These are phyloP conservation scores for Halteria grandinella DNA, from an alignment of 73 alveolate genomes.

Conservation along the genomic window DNA sequence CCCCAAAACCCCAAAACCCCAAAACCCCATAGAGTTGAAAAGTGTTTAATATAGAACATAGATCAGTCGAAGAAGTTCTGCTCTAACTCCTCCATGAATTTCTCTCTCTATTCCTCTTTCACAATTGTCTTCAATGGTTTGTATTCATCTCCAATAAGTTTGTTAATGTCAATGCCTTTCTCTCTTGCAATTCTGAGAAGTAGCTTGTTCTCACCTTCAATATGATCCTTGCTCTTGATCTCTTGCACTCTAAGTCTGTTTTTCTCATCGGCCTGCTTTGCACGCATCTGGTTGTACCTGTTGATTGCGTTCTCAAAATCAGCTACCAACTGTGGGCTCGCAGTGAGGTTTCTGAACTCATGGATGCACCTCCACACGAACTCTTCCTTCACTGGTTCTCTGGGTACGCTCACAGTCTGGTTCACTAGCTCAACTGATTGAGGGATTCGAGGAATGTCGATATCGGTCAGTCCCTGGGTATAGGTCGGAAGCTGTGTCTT, in stretches of 20 bases:
- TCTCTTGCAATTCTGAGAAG: slow-evolving; percentile 22
- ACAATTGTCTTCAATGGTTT: slow-evolving; percentile 17
- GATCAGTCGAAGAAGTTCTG: too few relatives aligned
- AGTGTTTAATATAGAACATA: too few relatives aligned
- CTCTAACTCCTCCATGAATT: too few relatives aligned
- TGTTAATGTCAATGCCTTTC: slow-evolving; percentile 3
- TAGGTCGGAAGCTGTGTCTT: not conserved
- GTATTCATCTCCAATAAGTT: slow-evolving; percentile 21
- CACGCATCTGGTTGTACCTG: not conserved
- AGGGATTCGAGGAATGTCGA: slow-evolving; percentile 62
- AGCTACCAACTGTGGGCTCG: not conserved
- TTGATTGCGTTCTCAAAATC: not conserved
- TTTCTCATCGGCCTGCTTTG: not conserved
- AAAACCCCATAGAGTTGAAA: too few relatives aligned
- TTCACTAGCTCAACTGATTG: slow-evolving; percentile 64
- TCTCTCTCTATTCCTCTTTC: too few relatives aligned
- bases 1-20: too few relatives aligned
- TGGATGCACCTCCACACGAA: slow-evolving; percentile 2
- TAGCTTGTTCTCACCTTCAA: slow-evolving; percentile 9
- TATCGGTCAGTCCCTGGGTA: too few relatives aligned
- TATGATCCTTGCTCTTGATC: slow-evolving; percentile 2
- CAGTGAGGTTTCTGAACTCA: not conserved
- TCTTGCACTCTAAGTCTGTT: slow-evolving; percentile 5
- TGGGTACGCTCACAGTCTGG: slow-evolving; percentile 66
- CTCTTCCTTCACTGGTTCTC: slow-evolving; percentile 23